Evolutionary conservation across 345 rosid species (phyloP).

Genomic region (Eucalyptus viminalis): DNA sequence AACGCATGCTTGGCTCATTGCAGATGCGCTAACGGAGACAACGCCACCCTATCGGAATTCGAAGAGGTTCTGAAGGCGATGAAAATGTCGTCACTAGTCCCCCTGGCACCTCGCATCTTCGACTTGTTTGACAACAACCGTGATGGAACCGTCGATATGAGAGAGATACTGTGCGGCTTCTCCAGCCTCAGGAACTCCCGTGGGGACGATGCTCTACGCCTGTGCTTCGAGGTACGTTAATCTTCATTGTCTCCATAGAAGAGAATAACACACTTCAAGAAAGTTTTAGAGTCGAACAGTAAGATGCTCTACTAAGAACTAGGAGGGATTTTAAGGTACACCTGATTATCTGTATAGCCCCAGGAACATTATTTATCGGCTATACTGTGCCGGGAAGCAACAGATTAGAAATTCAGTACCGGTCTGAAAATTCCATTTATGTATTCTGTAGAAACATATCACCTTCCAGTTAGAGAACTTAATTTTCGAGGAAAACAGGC

Average conservation of each 20-base stretch:
- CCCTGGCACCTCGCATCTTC: slow-evolving; percentile 49
- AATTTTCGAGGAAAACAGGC: background rate
- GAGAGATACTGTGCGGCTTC: slow-evolving; percentile 58
- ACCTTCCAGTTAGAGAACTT: background rate
- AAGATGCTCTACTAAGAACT: background rate
- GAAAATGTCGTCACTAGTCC: slow-evolving; percentile 48
- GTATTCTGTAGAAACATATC: background rate
- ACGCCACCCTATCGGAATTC: slow-evolving; percentile 46
- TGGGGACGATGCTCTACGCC: slow-evolving; percentile 55
- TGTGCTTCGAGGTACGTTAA: slow-evolving; percentile 43
- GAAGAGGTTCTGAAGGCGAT: slow-evolving; percentile 56
- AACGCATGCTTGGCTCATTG: background rate
- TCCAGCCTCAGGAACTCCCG: slow-evolving; percentile 50
- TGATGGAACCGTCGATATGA: slow-evolving; percentile 55
- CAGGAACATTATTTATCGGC: background rate
- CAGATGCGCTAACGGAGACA: slow-evolving; percentile 59
- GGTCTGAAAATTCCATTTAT: background rate
- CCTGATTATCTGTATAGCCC: background rate
- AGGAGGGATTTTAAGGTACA: background rate
- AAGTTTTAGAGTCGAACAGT: background rate
- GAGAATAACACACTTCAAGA: background rate
- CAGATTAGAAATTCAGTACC: background rate
- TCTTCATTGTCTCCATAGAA: background rate
- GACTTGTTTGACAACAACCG: slow-evolving; percentile 53
- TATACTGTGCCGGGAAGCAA: background rate